These are phyloP conservation scores for Penicillium chermesinum DNA, from an alignment of 495 filamentous ascomycete species.

Conservation along the genomic window DNA sequence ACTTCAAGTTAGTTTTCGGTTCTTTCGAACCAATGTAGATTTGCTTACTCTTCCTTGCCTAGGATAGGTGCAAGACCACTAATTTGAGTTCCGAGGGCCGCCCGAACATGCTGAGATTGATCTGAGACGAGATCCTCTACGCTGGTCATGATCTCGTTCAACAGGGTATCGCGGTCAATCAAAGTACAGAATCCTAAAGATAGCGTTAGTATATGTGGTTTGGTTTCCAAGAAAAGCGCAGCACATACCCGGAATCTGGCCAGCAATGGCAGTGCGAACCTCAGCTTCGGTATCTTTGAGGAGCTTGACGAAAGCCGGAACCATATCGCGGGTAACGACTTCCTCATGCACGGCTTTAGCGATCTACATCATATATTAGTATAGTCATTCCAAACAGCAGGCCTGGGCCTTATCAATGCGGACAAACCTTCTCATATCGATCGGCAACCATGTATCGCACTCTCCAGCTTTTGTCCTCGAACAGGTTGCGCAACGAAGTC, in stretches of 20 bases:
- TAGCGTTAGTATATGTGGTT: slow-evolving; percentile 9
- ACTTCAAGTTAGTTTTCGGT: neutral
- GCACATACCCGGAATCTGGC: slow-evolving; percentile 81
- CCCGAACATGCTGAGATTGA: slow-evolving; percentile 92
- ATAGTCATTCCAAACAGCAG: neutral
- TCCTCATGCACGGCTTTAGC: slow-evolving; percentile 98
- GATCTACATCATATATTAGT: slow-evolving; percentile 53
- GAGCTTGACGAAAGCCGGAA: slow-evolving; percentile 94
- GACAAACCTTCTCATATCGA: slow-evolving; percentile 84
- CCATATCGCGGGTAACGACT: slow-evolving; percentile 87
- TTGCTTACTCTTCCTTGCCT: slow-evolving; percentile 82
- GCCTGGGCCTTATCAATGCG: neutral
- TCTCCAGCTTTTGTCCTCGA: slow-evolving; percentile 98
- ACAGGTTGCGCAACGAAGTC: slow-evolving; percentile 81
- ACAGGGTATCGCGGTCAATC: slow-evolving; percentile 77
- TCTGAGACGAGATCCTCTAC: slow-evolving; percentile 95
- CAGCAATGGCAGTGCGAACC: slow-evolving; percentile 93
- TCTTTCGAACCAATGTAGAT: neutral
- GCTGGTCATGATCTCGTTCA: slow-evolving; percentile 95
- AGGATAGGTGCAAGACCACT: slow-evolving; percentile 95
- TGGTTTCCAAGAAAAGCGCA: neutral
- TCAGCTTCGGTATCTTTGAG: slow-evolving; percentile 96
- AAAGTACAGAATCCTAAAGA: slow-evolving; percentile 78
- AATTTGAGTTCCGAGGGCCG: slow-evolving; percentile 92
- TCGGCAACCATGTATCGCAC: slow-evolving; percentile 99